Evolutionary conservation across 2,329 filamentous ascomycete genomes (phyloP).

Genomic region (Phoma sp.): DNA sequence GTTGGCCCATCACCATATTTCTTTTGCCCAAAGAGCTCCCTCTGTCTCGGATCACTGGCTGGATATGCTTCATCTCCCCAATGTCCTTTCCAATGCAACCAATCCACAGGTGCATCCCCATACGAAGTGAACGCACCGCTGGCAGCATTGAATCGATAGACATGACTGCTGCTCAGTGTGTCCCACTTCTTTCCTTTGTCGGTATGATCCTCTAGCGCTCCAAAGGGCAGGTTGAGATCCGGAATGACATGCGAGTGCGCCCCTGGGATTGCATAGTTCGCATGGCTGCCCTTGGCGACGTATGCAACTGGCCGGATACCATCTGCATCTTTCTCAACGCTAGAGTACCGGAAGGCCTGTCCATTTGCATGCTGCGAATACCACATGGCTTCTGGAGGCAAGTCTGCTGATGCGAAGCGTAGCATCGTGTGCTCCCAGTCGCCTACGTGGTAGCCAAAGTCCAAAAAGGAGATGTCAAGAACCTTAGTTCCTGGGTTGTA

Average conservation of each 20-base stretch:
- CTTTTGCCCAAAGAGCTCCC: constrained; percentile 50
- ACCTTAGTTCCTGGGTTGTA: constrained; percentile 62
- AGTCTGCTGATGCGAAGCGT: constrained; percentile 62
- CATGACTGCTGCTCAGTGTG: constrained; percentile 61
- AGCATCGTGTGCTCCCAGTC: constrained; percentile 74
- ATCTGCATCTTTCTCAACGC: constrained; percentile 62
- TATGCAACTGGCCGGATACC: constrained; percentile 63
- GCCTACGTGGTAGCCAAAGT: constrained; percentile 67
- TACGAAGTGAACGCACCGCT: constrained; percentile 56
- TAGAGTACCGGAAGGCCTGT: constrained; percentile 65
- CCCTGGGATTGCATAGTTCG: constrained; percentile 66
- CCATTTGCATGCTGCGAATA: constrained; percentile 68
- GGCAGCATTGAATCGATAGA: constrained; percentile 58
- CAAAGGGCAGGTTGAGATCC: constrained; percentile 62
- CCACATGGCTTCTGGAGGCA: constrained; percentile 61
- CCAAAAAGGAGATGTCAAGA: constrained; percentile 45
- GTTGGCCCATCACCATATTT: constrained; percentile 65
- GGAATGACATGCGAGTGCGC: constrained; percentile 69
- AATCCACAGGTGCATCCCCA: constrained; percentile 57
- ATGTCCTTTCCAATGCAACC: constrained; percentile 62
- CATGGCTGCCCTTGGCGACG: constrained; percentile 66
- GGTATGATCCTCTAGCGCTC: constrained; percentile 59
- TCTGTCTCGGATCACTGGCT: constrained; percentile 57
- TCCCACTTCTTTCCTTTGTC: constrained; percentile 66
- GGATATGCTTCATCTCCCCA: constrained; percentile 70